Evolutionary conservation across 1,284 basidiomycete species (phyloP), one percentile per base, ranked within the genome.

Genomic region (Leccinum holopus): DNA sequence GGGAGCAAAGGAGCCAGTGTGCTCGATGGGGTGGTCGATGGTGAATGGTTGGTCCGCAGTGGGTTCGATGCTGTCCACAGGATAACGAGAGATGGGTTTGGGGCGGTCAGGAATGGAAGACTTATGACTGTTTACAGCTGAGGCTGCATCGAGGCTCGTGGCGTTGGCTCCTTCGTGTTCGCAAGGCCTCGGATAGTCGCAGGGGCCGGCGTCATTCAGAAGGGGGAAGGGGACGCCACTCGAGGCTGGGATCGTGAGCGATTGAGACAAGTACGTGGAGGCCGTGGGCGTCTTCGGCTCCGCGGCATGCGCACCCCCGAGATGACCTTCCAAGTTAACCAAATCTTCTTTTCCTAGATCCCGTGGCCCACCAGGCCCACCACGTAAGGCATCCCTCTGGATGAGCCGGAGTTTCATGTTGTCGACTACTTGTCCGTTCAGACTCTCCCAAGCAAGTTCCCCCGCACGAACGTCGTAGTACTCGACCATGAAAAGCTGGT

Each of bases 381-480:
- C 67, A 64, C 62, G 65, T 66, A 70, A 67, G 55, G 57, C 60
- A 55, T 68, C 68, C 57, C 63, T 63, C 61, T 61, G 66, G 62
- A 65, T 63, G 62, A 74, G 66, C 14, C 65, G 70, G 18, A 84
- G 69, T 63, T 74, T 79, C 78, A 83, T 78, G 41, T 79, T 82
- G 63, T 81, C 81, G 44, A 82, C 67, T 47, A 72, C 67, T 51
- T 76, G 75, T 16, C 75, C 77, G 44, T 83, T 65, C 33, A 86
- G 67, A 57, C 73, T 74, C 58, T 67, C 71, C 66, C 79, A 82
- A 51, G 83, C 82, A 7, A 77, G 76, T 39, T 77, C 75, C 5
- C 84, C 84, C 53, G 83, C 80, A 35, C 85, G 80, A 21, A 82
- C 77, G 69, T 91, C 87, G 69, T 80, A 86, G 68, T 84, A 91